Evolutionary conservation across 371 early-diverging fungal species (phyloP).

Genomic region (Circinella umbellata): DNA sequence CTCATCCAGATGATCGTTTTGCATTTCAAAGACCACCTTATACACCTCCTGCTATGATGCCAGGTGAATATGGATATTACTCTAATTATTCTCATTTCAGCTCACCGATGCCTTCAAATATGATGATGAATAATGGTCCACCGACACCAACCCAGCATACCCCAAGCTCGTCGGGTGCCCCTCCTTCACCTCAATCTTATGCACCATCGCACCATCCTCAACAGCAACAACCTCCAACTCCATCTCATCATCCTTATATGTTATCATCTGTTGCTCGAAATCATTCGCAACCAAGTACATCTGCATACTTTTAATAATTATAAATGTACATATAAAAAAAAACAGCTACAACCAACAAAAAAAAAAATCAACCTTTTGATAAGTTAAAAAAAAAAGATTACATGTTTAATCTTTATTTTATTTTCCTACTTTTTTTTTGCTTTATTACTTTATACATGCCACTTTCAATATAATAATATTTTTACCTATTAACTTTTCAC

Average conservation of each 20-base stretch:
- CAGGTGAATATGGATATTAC: slow-evolving; percentile 17
- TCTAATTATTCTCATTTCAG: slow-evolving; percentile 22
- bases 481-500: neutral
- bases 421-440: neutral
- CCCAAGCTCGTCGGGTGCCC: slow-evolving; percentile 18
- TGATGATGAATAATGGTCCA: slow-evolving; percentile 28
- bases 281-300: slow-evolving; percentile 12
- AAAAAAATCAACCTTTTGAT: neutral
- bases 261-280: slow-evolving; percentile 12
- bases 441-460: neutral
- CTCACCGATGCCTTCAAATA: slow-evolving; percentile 18
- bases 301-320: slow-evolving; percentile 10
- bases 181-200: slow-evolving; percentile 13
- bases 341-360: neutral
- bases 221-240: slow-evolving; percentile 3
- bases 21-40: slow-evolving; percentile 24
- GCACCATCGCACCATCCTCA: neutral
- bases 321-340: slow-evolving; percentile 7
- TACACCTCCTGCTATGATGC: slow-evolving; percentile 27
- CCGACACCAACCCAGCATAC: slow-evolving; percentile 27
- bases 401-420: neutral
- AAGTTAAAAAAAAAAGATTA: neutral
- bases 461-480: slow-evolving; percentile 2
- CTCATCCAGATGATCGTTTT: slow-evolving; percentile 18
- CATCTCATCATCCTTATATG: slow-evolving; percentile 17